Evolutionary conservation across 805 yeast genomes (phyloP).

Genomic region (Candida anglica): DNA sequence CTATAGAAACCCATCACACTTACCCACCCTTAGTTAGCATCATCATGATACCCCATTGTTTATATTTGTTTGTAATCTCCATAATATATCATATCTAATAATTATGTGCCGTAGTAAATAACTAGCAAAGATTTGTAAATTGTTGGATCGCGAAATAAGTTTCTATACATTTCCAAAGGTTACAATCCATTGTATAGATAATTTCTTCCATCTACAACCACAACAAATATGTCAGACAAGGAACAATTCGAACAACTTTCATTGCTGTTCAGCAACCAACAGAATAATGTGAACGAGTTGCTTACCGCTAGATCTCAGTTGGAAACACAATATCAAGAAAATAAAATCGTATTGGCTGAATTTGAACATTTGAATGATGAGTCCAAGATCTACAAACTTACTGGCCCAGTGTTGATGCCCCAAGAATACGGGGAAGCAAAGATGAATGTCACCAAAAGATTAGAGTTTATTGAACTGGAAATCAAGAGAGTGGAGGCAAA

Average conservation of each 20-base stretch:
- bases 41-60: too few species aligned
- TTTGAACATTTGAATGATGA: constrained; percentile 61
- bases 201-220: too few species aligned
- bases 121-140: too few species aligned
- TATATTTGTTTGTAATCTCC: too few species aligned
- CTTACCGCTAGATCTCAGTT: constrained; percentile 76
- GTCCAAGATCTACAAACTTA: constrained; percentile 78
- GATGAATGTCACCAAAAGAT: constrained; percentile 78
- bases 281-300: constrained; percentile 46
- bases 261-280: constrained; percentile 42
- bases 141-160: too few species aligned
- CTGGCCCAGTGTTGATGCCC: constrained; percentile 90
- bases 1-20: too few species aligned
- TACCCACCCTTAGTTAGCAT: too few species aligned
- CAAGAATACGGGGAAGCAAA: constrained; percentile 83
- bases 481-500: constrained; percentile 70
- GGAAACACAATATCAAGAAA: constrained; percentile 94
- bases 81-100: too few species aligned
- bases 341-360: constrained; percentile 82
- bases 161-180: too few species aligned
- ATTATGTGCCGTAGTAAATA: too few species aligned
- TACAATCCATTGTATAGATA: too few species aligned
- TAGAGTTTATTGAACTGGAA: constrained; percentile 81
- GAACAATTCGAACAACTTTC: constrained; percentile 42
- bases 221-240: constrained; percentile 22